Evolutionary conservation across 768 basidiomycete species (phyloP).

Genomic region (Pleurotus eryngii): DNA sequence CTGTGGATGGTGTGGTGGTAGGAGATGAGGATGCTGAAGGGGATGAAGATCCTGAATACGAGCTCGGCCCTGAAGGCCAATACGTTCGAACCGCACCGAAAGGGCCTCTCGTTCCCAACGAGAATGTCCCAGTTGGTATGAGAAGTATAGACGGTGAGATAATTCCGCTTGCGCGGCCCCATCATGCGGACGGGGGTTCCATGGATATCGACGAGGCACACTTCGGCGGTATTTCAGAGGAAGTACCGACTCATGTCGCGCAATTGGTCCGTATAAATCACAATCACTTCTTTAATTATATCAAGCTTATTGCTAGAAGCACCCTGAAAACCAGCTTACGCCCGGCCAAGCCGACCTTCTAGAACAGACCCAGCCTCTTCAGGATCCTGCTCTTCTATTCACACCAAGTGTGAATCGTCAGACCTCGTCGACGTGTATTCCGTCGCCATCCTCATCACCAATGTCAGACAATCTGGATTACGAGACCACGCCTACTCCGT

Average conservation of each 20-base stretch:
- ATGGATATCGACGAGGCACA: constrained; percentile 38
- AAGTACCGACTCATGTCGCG: constrained; percentile 50
- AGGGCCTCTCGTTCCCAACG: constrained; percentile 11
- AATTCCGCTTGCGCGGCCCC: constrained; percentile 27
- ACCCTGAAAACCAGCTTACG: neutral
- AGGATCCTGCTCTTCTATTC: constrained; percentile 13
- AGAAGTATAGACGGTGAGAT: constrained; percentile 55
- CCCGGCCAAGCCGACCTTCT: constrained; percentile 17
- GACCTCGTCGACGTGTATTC: neutral
- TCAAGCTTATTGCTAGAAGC: neutral
- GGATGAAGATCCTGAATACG: constrained; percentile 53
- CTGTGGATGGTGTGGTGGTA: constrained; percentile 48
- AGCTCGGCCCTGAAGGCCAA: constrained; percentile 32
- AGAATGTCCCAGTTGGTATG: constrained; percentile 50
- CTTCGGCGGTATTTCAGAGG: constrained; percentile 49
- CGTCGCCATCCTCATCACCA: neutral
- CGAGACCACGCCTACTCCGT: neutral
- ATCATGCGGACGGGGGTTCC: constrained; percentile 3
- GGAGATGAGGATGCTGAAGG: constrained; percentile 55
- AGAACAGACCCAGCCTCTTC: constrained; percentile 53
- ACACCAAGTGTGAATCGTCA: neutral
- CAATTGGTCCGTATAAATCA: constrained; percentile 42
- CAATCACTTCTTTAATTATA: neutral
- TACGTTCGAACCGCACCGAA: constrained; percentile 15
- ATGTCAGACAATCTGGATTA: neutral